Conservation (phyloP, 306 rosid species). For the Lathyrus sativus region DNA sequence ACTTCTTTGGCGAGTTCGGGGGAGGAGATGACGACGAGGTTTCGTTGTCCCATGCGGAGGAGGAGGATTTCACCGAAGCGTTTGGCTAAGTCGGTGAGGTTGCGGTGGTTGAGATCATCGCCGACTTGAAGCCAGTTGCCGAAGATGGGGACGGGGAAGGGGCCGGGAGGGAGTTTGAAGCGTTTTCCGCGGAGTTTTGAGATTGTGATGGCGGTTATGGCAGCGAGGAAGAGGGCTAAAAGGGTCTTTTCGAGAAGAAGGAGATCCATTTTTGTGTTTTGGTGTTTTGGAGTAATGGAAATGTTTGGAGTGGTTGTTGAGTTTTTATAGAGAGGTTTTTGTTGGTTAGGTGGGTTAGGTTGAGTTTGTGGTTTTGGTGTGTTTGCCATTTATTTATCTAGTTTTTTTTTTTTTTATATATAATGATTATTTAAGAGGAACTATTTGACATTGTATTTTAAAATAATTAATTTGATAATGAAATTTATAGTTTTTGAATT, state of each 20-base stretch:
- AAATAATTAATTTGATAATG: no score
- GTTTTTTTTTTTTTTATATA: no score
- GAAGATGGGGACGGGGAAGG: constrained; percentile 72
- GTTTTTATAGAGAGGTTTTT: constrained; percentile 18
- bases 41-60: constrained; percentile 93
- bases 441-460: no score
- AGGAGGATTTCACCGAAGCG: constrained; percentile 72
- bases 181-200: constrained; percentile 72
- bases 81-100: constrained; percentile 74
- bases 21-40: constrained; percentile 73
- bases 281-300: background rate
- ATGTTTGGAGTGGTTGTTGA: background rate
- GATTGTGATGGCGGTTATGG: constrained; percentile 49
- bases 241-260: constrained; percentile 83
- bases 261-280: constrained; percentile 61
- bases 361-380: constrained; percentile 23
- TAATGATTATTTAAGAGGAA: no score
- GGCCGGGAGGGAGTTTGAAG: constrained; percentile 90
- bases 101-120: constrained; percentile 91
- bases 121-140: constrained; percentile 98
- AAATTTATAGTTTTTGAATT: no score
- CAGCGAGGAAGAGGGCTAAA: constrained; percentile 60
- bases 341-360: constrained; percentile 43
- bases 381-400: background rate
- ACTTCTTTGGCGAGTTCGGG: constrained; percentile 91